Percentiles rank a stretch among this genome's conserved stretches.
phyloP scores from a whole-genome alignment of 2,329 filamentous ascomycete genomes.

The Fusarium proliferatum region DNA sequence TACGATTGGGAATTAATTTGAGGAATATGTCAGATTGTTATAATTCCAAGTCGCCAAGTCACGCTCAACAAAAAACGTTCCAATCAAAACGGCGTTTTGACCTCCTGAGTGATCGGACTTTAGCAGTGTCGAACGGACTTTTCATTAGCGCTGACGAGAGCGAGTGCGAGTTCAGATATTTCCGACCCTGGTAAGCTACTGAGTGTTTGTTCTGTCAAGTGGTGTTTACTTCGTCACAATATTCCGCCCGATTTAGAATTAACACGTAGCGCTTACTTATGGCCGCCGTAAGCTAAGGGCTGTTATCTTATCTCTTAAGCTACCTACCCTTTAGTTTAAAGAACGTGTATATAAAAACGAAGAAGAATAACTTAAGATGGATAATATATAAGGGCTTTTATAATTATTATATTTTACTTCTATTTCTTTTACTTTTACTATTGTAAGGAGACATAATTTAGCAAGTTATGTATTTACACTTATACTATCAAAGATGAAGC shows the following conservation, averaged over 20 bases:
- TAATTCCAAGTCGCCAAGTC: neutral
- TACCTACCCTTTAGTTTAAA: neutral
- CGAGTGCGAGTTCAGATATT: neutral
- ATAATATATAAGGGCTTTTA: no score
- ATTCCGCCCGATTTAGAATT: accelerated
- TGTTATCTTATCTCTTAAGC: neutral
- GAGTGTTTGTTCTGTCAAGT: accelerated
- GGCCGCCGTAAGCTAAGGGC: no score
- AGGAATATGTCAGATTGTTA: neutral
- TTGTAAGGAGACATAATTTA: no score
- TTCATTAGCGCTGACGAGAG: neutral
- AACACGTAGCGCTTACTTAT: accelerated
- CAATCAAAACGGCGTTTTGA: neutral
- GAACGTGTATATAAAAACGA: no score
- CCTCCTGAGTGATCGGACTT: neutral
- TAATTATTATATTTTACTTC: no score
- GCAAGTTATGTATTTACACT: no score
- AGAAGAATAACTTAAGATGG: no score
- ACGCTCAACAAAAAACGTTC: neutral
- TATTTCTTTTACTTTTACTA: no score
- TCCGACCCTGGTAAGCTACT: accelerated
- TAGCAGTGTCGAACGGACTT: neutral
- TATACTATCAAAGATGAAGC: no score
- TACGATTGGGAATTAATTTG: neutral
- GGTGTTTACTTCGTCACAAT: accelerated